Percentiles rank a stretch among this genome's conserved stretches.
These are phyloP conservation scores for Ambrosia artemisiifolia DNA, from an alignment of 129 eudicot genomes.

Conservation along the genomic window DNA sequence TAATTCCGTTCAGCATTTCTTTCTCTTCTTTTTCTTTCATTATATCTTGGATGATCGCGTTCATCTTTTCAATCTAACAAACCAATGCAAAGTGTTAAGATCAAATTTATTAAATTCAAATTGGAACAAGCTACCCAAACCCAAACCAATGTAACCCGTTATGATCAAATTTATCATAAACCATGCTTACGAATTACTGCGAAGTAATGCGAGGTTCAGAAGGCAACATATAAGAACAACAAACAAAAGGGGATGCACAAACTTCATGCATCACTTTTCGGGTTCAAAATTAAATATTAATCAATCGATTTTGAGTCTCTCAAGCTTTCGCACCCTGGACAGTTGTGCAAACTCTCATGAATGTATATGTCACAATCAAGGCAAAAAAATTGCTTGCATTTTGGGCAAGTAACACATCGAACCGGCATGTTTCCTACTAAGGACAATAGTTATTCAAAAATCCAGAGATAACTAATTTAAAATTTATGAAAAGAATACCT, in stretches of 20 bases:
- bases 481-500: too few species aligned
- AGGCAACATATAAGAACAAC: constrained; percentile 11
- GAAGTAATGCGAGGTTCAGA: constrained; percentile 1
- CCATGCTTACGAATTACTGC: constrained; percentile 24
- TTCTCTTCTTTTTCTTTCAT: too few species aligned
- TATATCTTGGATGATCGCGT: too few species aligned
- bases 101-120: too few species aligned
- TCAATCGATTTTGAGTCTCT: constrained; percentile 38
- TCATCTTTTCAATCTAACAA: too few species aligned
- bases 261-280: neutral
- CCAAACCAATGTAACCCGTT: too few species aligned
- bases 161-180: constrained; percentile 25
- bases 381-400: constrained; percentile 81
- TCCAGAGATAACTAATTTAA: too few species aligned
- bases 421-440: constrained; percentile 75
- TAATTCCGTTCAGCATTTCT: too few species aligned
- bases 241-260: neutral
- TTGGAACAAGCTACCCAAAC: too few species aligned
- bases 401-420: constrained; percentile 73
- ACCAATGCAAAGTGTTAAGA: too few species aligned
- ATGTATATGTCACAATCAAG: constrained; percentile 96
- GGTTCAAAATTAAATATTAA: neutral
- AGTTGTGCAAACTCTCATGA: constrained; percentile 95
- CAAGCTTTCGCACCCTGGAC: constrained; percentile 93
- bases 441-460: too few species aligned